These are phyloP conservation scores for Sesbania bispinosa DNA, from an alignment of 306 rosid species.

Conservation along the genomic window DNA sequence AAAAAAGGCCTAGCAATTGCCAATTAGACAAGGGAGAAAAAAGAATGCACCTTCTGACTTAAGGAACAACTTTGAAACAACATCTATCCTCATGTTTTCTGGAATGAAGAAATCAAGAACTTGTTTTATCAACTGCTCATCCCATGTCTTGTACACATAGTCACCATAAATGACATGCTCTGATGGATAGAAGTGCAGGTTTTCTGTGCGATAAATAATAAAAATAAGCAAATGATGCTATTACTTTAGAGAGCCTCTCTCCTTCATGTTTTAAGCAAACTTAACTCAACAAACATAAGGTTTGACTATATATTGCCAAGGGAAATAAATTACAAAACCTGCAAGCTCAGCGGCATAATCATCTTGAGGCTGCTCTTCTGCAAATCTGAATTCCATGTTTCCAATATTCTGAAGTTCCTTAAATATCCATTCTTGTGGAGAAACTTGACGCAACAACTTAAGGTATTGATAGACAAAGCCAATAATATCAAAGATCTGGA, in stretches of 20 bases:
- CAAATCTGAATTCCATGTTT: conserved; percentile 93
- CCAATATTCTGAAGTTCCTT: conserved; percentile 89
- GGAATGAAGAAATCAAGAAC: conserved; percentile 80
- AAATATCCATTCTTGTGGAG: conserved; percentile 98
- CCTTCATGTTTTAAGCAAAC: conserved; percentile 6
- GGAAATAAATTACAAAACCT: conserved; percentile 49
- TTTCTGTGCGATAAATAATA: conserved; percentile 52
- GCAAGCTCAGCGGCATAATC: conserved; percentile 96
- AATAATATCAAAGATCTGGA: conserved; percentile 79
- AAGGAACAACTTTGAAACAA: conserved; percentile 60
- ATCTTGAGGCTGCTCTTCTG: conserved; percentile 95
- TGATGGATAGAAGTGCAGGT: conserved; percentile 60
- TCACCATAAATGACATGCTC: conserved; percentile 90
- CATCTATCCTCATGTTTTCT: conserved; percentile 92
- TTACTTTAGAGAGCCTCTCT: not conserved
- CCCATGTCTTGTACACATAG: conserved; percentile 80
- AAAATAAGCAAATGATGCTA: not conserved
- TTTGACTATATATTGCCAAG: not conserved
- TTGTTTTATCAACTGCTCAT: conserved; percentile 57
- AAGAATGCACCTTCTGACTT: conserved; percentile 54
- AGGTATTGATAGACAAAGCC: conserved; percentile 83
- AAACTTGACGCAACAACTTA: conserved; percentile 56
- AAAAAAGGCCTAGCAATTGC: not conserved
- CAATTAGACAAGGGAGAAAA: conserved; percentile 11
- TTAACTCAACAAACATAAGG: not conserved